These are phyloP conservation scores for Geum urbanum DNA, from an alignment of 306 rosid species.

Conservation along the genomic window DNA sequence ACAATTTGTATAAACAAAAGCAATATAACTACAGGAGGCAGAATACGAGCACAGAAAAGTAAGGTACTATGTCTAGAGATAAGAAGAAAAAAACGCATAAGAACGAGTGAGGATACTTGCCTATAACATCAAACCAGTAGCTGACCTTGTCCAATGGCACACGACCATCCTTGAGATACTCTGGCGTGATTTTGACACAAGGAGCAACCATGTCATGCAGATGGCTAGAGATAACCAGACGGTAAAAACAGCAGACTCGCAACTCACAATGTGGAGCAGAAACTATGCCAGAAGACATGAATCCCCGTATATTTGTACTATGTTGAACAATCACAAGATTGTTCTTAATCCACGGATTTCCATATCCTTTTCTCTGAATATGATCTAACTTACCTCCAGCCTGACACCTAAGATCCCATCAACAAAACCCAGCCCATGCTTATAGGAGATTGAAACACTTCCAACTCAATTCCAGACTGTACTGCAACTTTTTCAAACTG, in stretches of 20 bases:
- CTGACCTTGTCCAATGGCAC: conserved; percentile 31
- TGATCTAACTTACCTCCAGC: conserved; percentile 13
- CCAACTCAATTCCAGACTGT: conserved; percentile 16
- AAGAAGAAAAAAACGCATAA: conserved; percentile 23
- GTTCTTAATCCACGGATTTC: conserved; percentile 13
- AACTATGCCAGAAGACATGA: conserved; percentile 16
- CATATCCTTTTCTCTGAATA: conserved; percentile 21
- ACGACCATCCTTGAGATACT: conserved; percentile 34
- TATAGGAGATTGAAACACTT: conserved; percentile 2
- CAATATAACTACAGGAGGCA: conserved; percentile 34
- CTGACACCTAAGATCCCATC: conserved; percentile 20
- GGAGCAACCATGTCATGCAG: conserved; percentile 22
- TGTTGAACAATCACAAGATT: not conserved
- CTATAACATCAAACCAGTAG: conserved; percentile 48
- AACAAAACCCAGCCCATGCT: conserved; percentile 11
- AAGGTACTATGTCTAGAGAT: conserved; percentile 27
- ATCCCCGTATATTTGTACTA: conserved; percentile 6
- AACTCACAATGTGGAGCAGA: conserved; percentile 27
- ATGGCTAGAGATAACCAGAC: conserved; percentile 21
- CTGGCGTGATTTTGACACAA: conserved; percentile 31
- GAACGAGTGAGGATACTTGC: conserved; percentile 63
- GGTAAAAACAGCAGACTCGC: conserved; percentile 29
- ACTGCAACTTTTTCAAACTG: not conserved
- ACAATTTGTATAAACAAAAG: conserved; percentile 28
- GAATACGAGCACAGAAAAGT: conserved; percentile 33